Conservation (phyloP, 192 early-diverging fungal species). For the Pilobolus umbonatus region DNA sequence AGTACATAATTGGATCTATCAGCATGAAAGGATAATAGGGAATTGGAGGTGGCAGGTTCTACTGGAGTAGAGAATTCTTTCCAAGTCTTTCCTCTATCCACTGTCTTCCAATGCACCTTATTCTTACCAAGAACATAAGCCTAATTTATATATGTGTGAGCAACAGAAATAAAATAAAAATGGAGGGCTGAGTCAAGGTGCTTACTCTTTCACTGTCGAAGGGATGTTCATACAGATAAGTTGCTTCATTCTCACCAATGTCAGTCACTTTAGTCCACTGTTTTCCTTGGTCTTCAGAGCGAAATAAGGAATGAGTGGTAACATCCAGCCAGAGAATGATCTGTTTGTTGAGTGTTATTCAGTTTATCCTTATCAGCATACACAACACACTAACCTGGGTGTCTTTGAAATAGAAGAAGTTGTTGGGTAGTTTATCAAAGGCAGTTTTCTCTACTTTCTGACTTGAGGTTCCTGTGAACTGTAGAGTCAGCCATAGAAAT, state of each 20-base stretch:
- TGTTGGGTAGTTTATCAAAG: conserved; percentile 37
- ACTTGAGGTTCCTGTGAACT: background rate
- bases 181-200: conserved; percentile 12
- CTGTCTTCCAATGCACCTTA: conserved; percentile 55
- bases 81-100: conserved; percentile 57
- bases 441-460: conserved; percentile 10
- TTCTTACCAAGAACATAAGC: conserved; percentile 50
- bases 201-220: conserved; percentile 57
- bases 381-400: conserved; percentile 36
- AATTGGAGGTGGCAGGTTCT: conserved; percentile 26
- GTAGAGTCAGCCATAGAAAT: background rate
- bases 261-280: conserved; percentile 47
- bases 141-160: conserved; percentile 23
- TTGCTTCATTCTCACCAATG: conserved; percentile 40
- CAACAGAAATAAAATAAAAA: background rate
- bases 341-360: conserved; percentile 14
- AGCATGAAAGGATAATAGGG: conserved; percentile 64
- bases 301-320: conserved; percentile 42
- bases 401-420: conserved; percentile 53
- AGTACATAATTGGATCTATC: conserved; percentile 58
- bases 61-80: conserved; percentile 42
- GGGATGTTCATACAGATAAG: conserved; percentile 56
- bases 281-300: conserved; percentile 65
- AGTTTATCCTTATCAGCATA: background rate
- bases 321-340: conserved; percentile 52